Evolutionary conservation across 331 rosid genomes (phyloP).

Genomic region (Rhamnella rubrinervis): DNA sequence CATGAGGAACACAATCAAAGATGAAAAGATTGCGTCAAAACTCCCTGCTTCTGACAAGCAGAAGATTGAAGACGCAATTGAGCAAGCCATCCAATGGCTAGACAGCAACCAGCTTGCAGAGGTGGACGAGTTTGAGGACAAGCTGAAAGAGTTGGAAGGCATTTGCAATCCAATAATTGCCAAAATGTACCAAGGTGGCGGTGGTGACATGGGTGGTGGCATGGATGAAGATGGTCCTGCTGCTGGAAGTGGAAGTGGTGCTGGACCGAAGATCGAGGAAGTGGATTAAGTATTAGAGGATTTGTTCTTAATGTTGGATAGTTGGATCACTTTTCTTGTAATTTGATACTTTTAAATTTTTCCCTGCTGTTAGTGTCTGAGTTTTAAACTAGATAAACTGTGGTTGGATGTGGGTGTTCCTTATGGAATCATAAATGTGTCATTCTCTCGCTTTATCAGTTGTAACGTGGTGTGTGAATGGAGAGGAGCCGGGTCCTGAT

Average conservation of each 20-base stretch:
- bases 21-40: constrained; percentile 66
- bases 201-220: constrained; percentile 49
- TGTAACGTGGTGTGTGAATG: no score
- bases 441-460: no score
- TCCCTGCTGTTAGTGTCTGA: no score
- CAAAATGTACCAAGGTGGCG: constrained; percentile 65
- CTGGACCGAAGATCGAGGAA: constrained; percentile 82
- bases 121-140: constrained; percentile 66
- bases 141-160: constrained; percentile 70
- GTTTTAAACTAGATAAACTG: no score
- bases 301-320: neutral
- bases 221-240: constrained; percentile 67
- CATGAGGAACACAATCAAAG: constrained; percentile 75
- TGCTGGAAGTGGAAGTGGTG: constrained; percentile 42
- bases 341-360: no score
- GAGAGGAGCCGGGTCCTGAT: no score
- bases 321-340: no score
- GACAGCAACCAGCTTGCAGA: constrained; percentile 74
- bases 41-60: constrained; percentile 57
- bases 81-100: constrained; percentile 63
- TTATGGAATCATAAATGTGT: no score
- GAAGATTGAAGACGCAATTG: constrained; percentile 69
- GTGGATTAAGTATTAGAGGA: constrained; percentile 41
- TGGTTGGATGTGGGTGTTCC: no score
- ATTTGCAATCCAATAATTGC: constrained; percentile 72